A percentile compares a stretch with the other conserved stretches of the same genome.
Evolutionary conservation across 352 stramenopile genomes (phyloP).

Genomic region (Phytophthora citricola): DNA sequence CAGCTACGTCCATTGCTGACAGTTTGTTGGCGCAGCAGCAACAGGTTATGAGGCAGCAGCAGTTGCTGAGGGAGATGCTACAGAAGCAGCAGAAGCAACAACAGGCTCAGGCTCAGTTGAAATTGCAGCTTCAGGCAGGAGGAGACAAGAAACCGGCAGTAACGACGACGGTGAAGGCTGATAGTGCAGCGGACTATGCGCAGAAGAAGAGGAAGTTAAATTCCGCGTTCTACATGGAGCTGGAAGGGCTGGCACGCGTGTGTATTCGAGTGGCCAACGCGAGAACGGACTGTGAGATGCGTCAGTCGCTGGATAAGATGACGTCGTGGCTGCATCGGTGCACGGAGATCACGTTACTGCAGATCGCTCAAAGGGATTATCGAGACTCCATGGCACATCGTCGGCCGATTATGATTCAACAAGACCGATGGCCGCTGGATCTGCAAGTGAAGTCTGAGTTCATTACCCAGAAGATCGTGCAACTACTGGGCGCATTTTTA

Average conservation of each 20-base stretch:
- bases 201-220: conserved; percentile 53
- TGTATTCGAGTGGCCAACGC: conserved; percentile 57
- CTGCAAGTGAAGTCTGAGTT: conserved; percentile 69
- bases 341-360: conserved; percentile 52
- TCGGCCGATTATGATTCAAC: conserved; percentile 45
- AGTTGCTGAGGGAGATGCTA: conserved; percentile 45
- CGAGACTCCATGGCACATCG: conserved; percentile 45
- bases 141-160: conserved; percentile 5
- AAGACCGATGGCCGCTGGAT: conserved; percentile 54
- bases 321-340: conserved; percentile 63
- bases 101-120: conserved; percentile 25
- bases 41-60: conserved; percentile 57
- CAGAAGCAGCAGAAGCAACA: conserved; percentile 46
- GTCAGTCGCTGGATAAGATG: conserved; percentile 61
- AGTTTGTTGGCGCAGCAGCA: conserved; percentile 53
- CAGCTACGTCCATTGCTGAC: conserved; percentile 37
- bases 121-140: conserved; percentile 33
- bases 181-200: conserved; percentile 8
- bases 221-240: conserved; percentile 52
- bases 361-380: conserved; percentile 68
- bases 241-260: conserved; percentile 65
- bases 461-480: conserved; percentile 59
- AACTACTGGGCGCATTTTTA: conserved; percentile 46
- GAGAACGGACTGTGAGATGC: conserved; percentile 61
- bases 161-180: conserved; percentile 8